Base-by-base conservation (phyloP, 2,329 filamentous ascomycete genomes). In the Epichloe typhina region DNA sequence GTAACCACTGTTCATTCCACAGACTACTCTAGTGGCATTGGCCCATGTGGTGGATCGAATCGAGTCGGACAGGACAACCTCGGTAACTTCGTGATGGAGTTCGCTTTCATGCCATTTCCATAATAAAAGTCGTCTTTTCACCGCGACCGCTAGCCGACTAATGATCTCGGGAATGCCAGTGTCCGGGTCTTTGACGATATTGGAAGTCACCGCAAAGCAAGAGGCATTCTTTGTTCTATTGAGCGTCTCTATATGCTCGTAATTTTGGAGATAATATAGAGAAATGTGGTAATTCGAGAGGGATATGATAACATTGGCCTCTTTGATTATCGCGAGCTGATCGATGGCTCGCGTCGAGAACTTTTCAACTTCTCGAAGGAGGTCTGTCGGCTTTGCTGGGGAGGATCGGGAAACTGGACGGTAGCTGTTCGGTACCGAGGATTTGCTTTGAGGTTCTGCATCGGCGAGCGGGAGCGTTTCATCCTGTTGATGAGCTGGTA, bases 51-150 rank as follows among this genome's bases (percentile, higher is more conserved):
- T 73, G 13, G 84, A 90, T 62, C 93, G 88, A 55, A 96, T 86
- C 21, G 86, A 82, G 61, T 91, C 91, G 36, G 88, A 74, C 43
- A 97, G 74, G 1, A 82, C 79, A 38, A 96, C 79, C 68, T 97
- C 93, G 31, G 73, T 72, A 0, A 84, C 80, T 36, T 93, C 82
- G 3, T 79, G 74, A 46, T 78, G 78, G 41, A 96, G 75, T 70
- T 97, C 93, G 72, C 89, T 93, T 64, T 95, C 90, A 60, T 93
- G 86, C 93, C 94, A 98, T 61, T 84, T 87, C 90, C 93, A 98
- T 50, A 96, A 69, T 54, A 97, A 66, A 49, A 98, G 74, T 60
- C 87, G 86, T 61, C 93, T 77, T 74, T 97, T 97, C 36, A 96
- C 88, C 4, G 89, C 89, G 11, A 98, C 91, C 6, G 89, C 93